phyloP scores from a whole-genome alignment of 495 filamentous ascomycete genomes.

The Lepraria neglecta region DNA sequence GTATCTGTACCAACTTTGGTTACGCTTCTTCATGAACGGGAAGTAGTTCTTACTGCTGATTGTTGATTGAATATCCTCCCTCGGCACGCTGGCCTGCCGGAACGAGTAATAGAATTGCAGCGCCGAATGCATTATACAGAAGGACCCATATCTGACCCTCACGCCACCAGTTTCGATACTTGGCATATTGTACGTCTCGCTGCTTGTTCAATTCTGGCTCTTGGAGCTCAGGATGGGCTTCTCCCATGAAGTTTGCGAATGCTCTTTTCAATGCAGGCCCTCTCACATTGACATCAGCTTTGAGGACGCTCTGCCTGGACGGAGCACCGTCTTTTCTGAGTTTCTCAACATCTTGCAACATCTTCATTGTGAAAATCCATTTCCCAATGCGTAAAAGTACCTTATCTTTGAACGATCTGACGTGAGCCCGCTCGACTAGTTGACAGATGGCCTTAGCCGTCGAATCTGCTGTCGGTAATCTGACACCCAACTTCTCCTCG shows the following conservation, averaged over 20 bases:
- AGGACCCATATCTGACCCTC: conserved; percentile 12
- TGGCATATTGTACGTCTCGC: conserved; percentile 4
- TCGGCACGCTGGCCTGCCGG: background rate
- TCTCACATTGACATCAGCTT: background rate
- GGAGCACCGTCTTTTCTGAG: background rate
- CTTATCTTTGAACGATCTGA: conserved; percentile 6
- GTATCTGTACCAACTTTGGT: background rate
- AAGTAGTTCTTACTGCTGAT: background rate
- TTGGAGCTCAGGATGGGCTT: background rate
- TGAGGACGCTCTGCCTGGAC: conserved; percentile 2
- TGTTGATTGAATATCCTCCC: background rate
- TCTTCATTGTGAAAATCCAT: conserved; percentile 10
- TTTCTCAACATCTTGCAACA: conserved; percentile 11
- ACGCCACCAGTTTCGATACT: conserved; percentile 8
- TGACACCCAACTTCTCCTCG: background rate
- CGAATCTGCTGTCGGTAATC: background rate
- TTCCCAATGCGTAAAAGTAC: conserved; percentile 5
- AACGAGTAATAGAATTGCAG: background rate
- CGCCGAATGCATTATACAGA: conserved; percentile 7
- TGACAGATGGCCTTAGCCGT: background rate
- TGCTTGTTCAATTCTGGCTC: background rate
- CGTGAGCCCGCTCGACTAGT: background rate
- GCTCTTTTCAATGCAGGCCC: background rate
- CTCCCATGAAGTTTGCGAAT: background rate
- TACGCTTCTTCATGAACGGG: background rate